Base-by-base conservation (phyloP, 78 protist species). In the Blattamonas nauphoetae region DNA sequence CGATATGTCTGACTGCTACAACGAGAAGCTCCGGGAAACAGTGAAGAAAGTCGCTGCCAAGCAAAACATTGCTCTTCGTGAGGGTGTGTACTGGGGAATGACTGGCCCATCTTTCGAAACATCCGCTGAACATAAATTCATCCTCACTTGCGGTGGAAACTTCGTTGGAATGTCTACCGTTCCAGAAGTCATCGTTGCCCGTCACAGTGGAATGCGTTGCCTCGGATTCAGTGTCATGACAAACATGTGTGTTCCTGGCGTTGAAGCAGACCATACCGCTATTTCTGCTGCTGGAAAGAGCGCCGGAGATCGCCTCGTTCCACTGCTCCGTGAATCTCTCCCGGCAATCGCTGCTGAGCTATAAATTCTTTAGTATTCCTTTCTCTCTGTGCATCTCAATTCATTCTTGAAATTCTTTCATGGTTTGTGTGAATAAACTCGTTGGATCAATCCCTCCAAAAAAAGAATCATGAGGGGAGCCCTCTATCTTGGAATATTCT, bases 141-240 rank as follows among this genome's bases (percentile, higher is more conserved):
- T 79, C 42, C 83, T 4, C 45, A 79, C 6, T 5, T 33, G 6
- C 5, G 83, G 83, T 36, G 83, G 42, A 4, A 6, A 79, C 5
- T n/a, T 6, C 41, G 83, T 79, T 4, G 83, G 83, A 6, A 79
- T 79, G 83, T 79, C 83, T 4, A 79, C 83, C 33, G 83, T 79
- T 6, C 21, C 43, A 6, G 83, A 79, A 21, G 83, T 79, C 45
- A 79, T 79, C 6, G 83, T 79, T 21, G 83, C 83, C 33, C 83
- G 83, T 79, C 83, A 79, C 41, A 79, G 6, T 11, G 83, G 83
- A 4, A 79, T 79, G 33, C 6, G 21, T 4, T 6, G 6, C 41
- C 42, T 36, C 41, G 33, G 83, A 4, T 21, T 79, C 42, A 33
- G 43, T 11, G 83, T 79, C 41, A 5, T 33, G 83, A 79, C 83